phyloP scores from a whole-genome alignment of 2,329 filamentous ascomycete species.

The Scedosporium apiospermum region DNA sequence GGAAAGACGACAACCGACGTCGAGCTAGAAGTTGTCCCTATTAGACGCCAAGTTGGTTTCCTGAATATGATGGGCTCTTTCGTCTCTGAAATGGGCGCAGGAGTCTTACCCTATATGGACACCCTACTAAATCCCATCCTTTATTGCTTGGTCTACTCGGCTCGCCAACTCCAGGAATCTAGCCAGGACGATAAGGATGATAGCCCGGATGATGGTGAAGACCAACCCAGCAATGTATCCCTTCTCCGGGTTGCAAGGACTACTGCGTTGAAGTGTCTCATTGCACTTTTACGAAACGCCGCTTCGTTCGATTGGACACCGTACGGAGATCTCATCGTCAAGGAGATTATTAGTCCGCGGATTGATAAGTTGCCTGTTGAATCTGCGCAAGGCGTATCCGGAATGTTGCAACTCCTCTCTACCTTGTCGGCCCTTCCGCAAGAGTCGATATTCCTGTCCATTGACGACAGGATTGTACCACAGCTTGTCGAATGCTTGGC shows the following conservation, averaged over 20 bases:
- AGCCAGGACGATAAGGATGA: constrained; percentile 24
- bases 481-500: constrained; percentile 65
- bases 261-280: constrained; percentile 73
- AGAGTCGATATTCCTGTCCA: constrained; percentile 57
- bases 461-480: constrained; percentile 54
- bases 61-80: constrained; percentile 86
- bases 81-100: constrained; percentile 71
- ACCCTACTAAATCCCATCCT: constrained; percentile 67
- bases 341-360: constrained; percentile 67
- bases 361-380: constrained; percentile 72
- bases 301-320: constrained; percentile 60
- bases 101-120: constrained; percentile 57
- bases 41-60: constrained; percentile 80
- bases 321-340: constrained; percentile 62
- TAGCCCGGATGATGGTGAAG: constrained; percentile 23
- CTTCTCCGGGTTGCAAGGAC: constrained; percentile 58
- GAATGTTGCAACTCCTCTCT: constrained; percentile 67
- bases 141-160: constrained; percentile 69
- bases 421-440: constrained; percentile 66
- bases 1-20: constrained; percentile 43
- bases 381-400: constrained; percentile 82
- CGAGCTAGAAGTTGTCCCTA: constrained; percentile 47
- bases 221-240: constrained; percentile 39
- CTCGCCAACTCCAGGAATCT: constrained; percentile 43
- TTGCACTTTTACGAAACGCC: constrained; percentile 66